phyloP scores from a whole-genome alignment of 352 stramenopile species.

The Phytophthora sansomeana region DNA sequence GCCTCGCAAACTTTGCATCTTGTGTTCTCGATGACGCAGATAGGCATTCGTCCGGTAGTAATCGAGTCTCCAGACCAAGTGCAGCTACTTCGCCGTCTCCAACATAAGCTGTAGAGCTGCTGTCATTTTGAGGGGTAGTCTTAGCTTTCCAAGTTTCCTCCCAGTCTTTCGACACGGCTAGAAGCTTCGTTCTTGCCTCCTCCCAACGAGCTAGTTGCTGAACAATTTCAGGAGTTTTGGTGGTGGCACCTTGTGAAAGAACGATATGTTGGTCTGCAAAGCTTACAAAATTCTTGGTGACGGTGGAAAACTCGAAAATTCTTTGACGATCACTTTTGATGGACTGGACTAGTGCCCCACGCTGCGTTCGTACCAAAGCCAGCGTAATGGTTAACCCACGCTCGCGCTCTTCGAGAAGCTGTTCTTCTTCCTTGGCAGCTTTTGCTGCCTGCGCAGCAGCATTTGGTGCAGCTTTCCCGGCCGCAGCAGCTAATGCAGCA shows the following conservation, averaged over 20 bases:
- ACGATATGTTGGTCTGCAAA: slow-evolving; percentile 56
- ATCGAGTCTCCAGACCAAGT: slow-evolving; percentile 67
- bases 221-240: slow-evolving; percentile 14
- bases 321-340: slow-evolving; percentile 71
- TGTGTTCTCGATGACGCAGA: slow-evolving; percentile 58
- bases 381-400: slow-evolving; percentile 81
- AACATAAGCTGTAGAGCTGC: slow-evolving; percentile 39
- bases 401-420: slow-evolving; percentile 80
- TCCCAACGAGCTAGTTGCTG: slow-evolving; percentile 43
- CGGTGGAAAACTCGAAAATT: slow-evolving; percentile 67
- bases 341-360: slow-evolving; percentile 52
- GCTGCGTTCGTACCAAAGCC: slow-evolving; percentile 69
- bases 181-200: slow-evolving; percentile 42
- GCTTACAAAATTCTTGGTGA: slow-evolving; percentile 58
- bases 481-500: slow-evolving; percentile 12
- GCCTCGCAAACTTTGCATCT: slow-evolving; percentile 65
- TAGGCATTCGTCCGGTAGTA: slow-evolving; percentile 67
- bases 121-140: slow-evolving; percentile 6
- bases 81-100: slow-evolving; percentile 54
- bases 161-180: slow-evolving; percentile 44
- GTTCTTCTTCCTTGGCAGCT: slow-evolving; percentile 60
- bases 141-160: slow-evolving; percentile 40
- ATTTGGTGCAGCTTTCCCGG: slow-evolving; percentile 20
- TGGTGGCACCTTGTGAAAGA: slow-evolving; percentile 11
- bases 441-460: slow-evolving; percentile 24